Conservation (phyloP, 805 yeast species). For the Saccharomycopsis fibuligera region DNA sequence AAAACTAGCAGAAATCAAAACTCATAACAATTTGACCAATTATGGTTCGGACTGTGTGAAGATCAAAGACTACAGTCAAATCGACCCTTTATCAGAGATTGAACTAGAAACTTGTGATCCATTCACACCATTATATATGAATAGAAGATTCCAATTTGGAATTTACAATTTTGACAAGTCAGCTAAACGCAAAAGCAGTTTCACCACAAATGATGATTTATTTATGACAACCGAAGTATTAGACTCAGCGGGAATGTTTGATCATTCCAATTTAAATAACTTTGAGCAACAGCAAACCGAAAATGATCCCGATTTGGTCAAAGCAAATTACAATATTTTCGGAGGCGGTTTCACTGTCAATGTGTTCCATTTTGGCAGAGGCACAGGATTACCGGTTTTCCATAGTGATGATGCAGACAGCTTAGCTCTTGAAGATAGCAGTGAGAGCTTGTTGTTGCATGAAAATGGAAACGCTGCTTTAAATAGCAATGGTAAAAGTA, state of each 20-base stretch:
- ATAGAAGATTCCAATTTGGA: slow-evolving; percentile 14
- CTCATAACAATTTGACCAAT: background rate
- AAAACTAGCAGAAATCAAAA: background rate
- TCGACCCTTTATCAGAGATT: slow-evolving; percentile 15
- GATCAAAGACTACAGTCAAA: background rate
- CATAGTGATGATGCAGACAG: background rate
- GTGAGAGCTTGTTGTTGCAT: no score
- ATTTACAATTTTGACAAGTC: slow-evolving; percentile 6
- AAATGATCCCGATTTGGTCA: slow-evolving; percentile 4
- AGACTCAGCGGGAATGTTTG: slow-evolving; percentile 5
- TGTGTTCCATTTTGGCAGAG: slow-evolving; percentile 14
- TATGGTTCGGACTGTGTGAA: slow-evolving; percentile 3
- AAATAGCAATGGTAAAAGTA: background rate
- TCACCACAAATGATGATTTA: slow-evolving; percentile 7
- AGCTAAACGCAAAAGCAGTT: background rate
- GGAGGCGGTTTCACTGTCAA: slow-evolving; percentile 17
- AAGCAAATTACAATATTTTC: slow-evolving; percentile 4
- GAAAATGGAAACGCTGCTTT: no score
- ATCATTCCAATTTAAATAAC: background rate
- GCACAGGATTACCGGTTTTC: slow-evolving; percentile 20
- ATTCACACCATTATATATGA: slow-evolving; percentile 12
- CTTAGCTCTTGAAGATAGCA: no score
- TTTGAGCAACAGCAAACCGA: background rate
- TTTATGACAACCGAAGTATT: slow-evolving; percentile 10
- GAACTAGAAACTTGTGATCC: slow-evolving; percentile 16